phyloP scores from a whole-genome alignment of 768 basidiomycete species.

The Tricholoma bakamatsutake region DNA sequence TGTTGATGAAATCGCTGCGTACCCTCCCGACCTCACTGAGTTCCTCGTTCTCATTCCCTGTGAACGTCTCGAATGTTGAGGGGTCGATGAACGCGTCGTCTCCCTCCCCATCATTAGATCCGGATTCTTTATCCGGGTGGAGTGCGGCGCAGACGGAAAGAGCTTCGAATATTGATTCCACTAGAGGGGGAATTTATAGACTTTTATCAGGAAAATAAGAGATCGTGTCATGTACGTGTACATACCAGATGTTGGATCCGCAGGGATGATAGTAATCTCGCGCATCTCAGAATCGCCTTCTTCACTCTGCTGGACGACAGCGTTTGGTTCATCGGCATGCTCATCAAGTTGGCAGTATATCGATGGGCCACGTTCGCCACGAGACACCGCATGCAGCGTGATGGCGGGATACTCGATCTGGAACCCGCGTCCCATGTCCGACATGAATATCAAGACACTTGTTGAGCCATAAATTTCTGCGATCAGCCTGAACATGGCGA shows the following conservation, averaged over 20 bases:
- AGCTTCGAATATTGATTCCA: constrained; percentile 83
- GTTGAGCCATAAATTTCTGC: constrained; percentile 5
- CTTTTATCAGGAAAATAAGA: not conserved
- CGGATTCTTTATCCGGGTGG: constrained; percentile 61
- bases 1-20: constrained; percentile 82
- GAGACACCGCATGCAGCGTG: constrained; percentile 89
- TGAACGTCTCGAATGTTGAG: constrained; percentile 46
- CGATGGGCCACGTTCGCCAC: constrained; percentile 56
- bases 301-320: constrained; percentile 24
- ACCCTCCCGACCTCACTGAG: constrained; percentile 88
- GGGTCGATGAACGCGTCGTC: constrained; percentile 55
- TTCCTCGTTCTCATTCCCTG: constrained; percentile 60
- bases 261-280: constrained; percentile 76
- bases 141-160: constrained; percentile 80
- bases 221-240: constrained; percentile 9
- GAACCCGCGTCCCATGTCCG: constrained; percentile 65
- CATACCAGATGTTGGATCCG: constrained; percentile 54
- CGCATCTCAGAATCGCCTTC: constrained; percentile 52
- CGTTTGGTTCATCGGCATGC: constrained; percentile 29
- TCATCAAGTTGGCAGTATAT: constrained; percentile 96
- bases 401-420: constrained; percentile 85
- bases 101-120: constrained; percentile 45
- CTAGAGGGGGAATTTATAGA: constrained; percentile 30
- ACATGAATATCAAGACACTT: constrained; percentile 79
- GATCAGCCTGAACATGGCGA: constrained; percentile 2